Evolutionary conservation across 345 rosid genomes (phyloP).

Genomic region (Geranium rotundifolium): DNA sequence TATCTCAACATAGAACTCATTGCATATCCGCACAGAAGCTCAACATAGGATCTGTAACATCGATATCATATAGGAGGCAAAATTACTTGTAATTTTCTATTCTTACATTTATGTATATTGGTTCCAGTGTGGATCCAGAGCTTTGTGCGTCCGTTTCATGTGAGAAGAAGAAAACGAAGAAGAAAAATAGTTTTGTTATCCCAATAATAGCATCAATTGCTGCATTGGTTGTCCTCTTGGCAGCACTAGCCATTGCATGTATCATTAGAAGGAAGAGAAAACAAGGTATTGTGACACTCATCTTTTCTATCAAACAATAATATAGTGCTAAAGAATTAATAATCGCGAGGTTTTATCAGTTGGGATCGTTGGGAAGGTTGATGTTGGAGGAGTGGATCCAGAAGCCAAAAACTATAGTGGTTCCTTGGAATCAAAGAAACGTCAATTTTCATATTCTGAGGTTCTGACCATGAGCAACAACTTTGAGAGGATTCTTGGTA

Average conservation of each 20-base stretch:
- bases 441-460: conserved; percentile 17
- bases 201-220: background rate
- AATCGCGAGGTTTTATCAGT: too few relatives aligned
- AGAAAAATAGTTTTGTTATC: background rate
- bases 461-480: conserved; percentile 20
- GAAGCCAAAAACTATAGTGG: background rate
- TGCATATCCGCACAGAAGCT: too few relatives aligned
- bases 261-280: background rate
- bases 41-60: too few relatives aligned
- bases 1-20: background rate
- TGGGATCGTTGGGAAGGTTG: background rate
- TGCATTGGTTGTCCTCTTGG: background rate
- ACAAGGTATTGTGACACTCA: background rate
- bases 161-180: background rate
- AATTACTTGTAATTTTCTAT: too few relatives aligned
- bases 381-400: conserved; percentile 1
- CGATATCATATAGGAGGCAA: too few relatives aligned
- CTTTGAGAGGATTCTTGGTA: conserved; percentile 21
- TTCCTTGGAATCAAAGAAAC: conserved; percentile 13
- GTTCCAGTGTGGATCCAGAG: background rate
- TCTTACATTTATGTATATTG: background rate
- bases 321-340: too few relatives aligned
- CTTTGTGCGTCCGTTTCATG: background rate
- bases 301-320: too few relatives aligned
- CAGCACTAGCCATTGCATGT: background rate